Base-by-base conservation (phyloP, 805 yeast species). In the Blastobotrys americana region DNA sequence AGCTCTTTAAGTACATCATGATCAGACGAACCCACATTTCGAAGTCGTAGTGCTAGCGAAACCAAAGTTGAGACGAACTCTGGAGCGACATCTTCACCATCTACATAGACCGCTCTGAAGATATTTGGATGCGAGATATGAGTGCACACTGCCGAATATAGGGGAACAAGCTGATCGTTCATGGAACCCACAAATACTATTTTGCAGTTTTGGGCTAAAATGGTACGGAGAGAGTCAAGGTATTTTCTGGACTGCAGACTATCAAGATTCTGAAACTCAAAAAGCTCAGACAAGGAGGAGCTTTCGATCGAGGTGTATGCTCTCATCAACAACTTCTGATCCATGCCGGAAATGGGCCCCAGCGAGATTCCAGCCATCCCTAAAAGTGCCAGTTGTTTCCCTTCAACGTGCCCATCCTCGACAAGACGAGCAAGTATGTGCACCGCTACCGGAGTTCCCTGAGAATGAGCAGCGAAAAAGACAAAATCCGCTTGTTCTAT, bases 311-410 rank as follows among this genome's bases (percentile, higher is more conserved):
- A 80, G 1, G 95, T 82, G 57, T 88, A 88, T 0, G 97, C 96
- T 51, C 88, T 75, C 64, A 90, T 81, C 49, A 89, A 76, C 20
- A 88, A 67, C 6, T 80, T 78, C 60, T 86, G 88, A 59, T 93
- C 97, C 55, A 78, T 77, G 0, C 97, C 97, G 53, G 80, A 86
- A 58, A 86, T 84, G 2, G 98, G 98, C 0, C 98, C 98, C 59
- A 86, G 78, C 55, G 88, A 86, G 19, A 89, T 78, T 1, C 97
- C 97, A 0, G 97, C 97, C 98, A 90, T 90, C 3, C 90, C 90
- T 41, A 90, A 65, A 16, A 90, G 67, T 0, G 93, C 86, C 10
- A 89, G 72, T 48, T 76, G 73, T 42, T 63, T 66, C 34, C 64
- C 62, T 16, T 47, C 42, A 1, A 69, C 56, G 22, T 65, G 64